Evolutionary conservation across 2,329 filamentous ascomycete species (phyloP).

Genomic region (Sporothrix humicola): DNA sequence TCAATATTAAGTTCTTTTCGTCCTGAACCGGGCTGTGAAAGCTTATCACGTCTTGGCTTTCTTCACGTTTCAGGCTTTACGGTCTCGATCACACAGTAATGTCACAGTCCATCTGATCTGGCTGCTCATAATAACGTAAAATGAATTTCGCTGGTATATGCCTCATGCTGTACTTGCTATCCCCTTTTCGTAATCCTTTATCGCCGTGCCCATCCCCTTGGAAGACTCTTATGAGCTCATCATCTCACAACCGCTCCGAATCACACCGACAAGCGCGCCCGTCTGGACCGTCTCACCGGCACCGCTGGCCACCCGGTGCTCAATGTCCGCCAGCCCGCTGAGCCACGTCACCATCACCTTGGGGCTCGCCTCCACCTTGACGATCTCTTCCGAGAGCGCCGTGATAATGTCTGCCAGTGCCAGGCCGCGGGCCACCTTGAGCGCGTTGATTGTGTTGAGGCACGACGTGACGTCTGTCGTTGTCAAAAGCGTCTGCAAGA

Average conservation of each 20-base stretch:
- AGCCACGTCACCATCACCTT: slow-evolving; percentile 92
- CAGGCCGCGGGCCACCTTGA: slow-evolving; percentile 84
- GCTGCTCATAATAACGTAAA: neutral
- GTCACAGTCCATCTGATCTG: neutral
- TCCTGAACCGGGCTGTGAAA: neutral
- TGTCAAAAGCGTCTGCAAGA: slow-evolving; percentile 79
- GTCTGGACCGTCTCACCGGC: slow-evolving; percentile 89
- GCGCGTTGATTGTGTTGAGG: slow-evolving; percentile 81
- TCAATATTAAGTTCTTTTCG: neutral
- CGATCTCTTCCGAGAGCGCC: slow-evolving; percentile 79
- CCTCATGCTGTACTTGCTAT: neutral
- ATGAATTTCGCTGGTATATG: slow-evolving; percentile 21
- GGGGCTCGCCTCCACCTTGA: slow-evolving; percentile 79
- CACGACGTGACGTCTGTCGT: slow-evolving; percentile 90
- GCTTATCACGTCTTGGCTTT: slow-evolving; percentile 12
- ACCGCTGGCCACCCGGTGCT: slow-evolving; percentile 87
- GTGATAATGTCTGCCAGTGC: slow-evolving; percentile 94
- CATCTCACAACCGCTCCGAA: slow-evolving; percentile 84
- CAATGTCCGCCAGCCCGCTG: slow-evolving; percentile 87
- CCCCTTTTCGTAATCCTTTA: neutral
- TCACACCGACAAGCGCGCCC: slow-evolving; percentile 86
- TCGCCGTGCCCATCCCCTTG: neutral
- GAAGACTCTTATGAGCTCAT: slow-evolving; percentile 42
- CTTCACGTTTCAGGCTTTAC: neutral
- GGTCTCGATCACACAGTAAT: neutral